Percentiles rank a stretch among this genome's conserved stretches.
phyloP scores from a whole-genome alignment of 331 rosid genomes.

The Spiraea crenata region DNA sequence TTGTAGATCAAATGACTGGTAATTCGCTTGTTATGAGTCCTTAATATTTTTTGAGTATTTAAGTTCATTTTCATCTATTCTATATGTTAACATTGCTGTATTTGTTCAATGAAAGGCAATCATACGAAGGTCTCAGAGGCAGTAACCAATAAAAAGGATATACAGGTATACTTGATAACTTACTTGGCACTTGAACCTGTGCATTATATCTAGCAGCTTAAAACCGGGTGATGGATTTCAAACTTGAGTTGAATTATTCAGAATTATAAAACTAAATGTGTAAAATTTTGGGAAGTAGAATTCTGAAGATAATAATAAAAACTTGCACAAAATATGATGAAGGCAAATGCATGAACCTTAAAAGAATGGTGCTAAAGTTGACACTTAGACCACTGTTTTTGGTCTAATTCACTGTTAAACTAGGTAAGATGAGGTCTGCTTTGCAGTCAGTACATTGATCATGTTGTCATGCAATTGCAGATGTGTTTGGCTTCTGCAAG shows the following conservation, averaged over 20 bases:
- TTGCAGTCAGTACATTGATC: background rate
- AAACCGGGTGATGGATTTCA: background rate
- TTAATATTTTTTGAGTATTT: conserved; percentile 8
- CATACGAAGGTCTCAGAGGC: conserved; percentile 5
- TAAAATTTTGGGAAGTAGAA: too few relatives aligned
- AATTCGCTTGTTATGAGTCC: background rate
- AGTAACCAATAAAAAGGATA: background rate
- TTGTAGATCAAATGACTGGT: conserved; percentile 22
- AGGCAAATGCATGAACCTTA: too few relatives aligned
- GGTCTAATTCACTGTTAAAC: too few relatives aligned
- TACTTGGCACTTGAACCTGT: background rate
- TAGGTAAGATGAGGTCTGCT: background rate
- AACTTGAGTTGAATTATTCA: background rate
- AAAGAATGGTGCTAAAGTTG: too few relatives aligned
- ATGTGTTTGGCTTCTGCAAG: conserved; percentile 15
- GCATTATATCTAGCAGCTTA: background rate
- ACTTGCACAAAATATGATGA: too few relatives aligned
- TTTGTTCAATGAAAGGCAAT: conserved; percentile 7
- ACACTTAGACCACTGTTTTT: too few relatives aligned
- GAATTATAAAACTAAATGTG: too few relatives aligned
- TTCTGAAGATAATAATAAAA: too few relatives aligned
- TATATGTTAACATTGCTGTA: background rate
- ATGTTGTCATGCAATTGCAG: conserved; percentile 12
- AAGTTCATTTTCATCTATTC: background rate
- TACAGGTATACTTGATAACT: conserved; percentile 20